Evolutionary conservation across 2,329 filamentous ascomycete genomes (phyloP), one percentile per base, ranked within the genome.

Genomic region (Fusarium caatingaense): DNA sequence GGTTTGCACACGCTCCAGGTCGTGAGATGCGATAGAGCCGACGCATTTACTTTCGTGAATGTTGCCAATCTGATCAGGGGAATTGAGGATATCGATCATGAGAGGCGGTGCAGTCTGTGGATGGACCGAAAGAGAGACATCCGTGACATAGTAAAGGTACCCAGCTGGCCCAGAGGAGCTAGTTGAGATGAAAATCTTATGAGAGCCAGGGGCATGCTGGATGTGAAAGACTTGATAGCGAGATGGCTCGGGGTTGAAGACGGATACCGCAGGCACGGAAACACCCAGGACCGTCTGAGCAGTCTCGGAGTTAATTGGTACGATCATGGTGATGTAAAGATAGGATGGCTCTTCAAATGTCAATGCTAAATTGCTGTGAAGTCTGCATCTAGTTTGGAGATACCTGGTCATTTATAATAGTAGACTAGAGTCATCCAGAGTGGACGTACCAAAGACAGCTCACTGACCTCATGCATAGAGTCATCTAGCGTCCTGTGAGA

Each of bases 151-250:
- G 21, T 62, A 61, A 37, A 72, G 51, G 37, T 71, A 66, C 18
- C 72, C 67, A 10, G 47, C 20, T 16, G 58, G 55, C 12, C 61
- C 46, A 37, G 60, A 47, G 47, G 59, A 44, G 32, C 42, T 47
- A 45, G 70, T 56, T 10, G 65, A 61, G 8, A 74, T 48, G 12
- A 71, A 68, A 32, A 74, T 59, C n/a, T 73, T 74, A 50, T 68
- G 68, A 42, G 55, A 37, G 20, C 63, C 57, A 27, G 56, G 59
- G 12, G 63, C 45, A n/a, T 68, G 58, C 23, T 74, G 48, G 32
- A 74, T 57, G 18, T 64, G 72, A 44, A 69, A 73, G 53, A 73
- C 61, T 40, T 66, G 68, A 23, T 68, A 60, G 12, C 54, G 56
- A 41, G 49, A 8, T n/a, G 60, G 49, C 10, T 68, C 54, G 1